These are phyloP conservation scores for Aspergillus tanneri DNA, from an alignment of 2,329 filamentous ascomycete genomes.

Conservation along the genomic window DNA sequence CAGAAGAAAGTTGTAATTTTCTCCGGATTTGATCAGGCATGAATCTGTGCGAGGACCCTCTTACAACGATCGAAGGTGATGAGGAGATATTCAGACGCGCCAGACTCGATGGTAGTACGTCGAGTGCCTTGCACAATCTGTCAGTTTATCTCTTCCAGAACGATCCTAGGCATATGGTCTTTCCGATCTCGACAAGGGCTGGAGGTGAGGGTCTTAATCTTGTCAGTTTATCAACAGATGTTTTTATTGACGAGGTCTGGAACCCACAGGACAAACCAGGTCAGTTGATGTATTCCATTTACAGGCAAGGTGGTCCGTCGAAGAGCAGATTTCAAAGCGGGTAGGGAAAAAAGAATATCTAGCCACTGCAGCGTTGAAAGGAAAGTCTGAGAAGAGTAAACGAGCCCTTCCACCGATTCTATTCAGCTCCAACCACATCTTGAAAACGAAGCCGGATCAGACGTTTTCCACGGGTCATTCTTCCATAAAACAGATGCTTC, in stretches of 20 bases:
- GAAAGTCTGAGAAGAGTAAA: no score
- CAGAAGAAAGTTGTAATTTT: conserved; percentile 56
- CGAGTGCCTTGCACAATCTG: conserved; percentile 52
- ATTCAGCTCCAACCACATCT: background rate
- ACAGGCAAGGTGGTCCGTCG: conserved; percentile 57
- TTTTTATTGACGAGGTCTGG: conserved; percentile 59
- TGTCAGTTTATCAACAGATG: conserved; percentile 54
- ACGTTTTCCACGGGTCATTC: no score
- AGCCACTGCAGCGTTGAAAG: conserved; percentile 44
- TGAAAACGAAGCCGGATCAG: no score
- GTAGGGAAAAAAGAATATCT: conserved; percentile 64
- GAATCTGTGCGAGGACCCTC: conserved; percentile 53
- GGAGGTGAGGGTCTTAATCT: conserved; percentile 58
- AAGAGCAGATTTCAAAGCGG: conserved; percentile 59
- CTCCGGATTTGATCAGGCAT: conserved; percentile 54
- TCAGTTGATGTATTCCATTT: conserved; percentile 58
- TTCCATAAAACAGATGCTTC: no score
- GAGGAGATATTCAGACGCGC: conserved; percentile 47
- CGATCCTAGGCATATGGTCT: conserved; percentile 50
- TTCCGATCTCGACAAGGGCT: conserved; percentile 57
- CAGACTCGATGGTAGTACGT: conserved; percentile 53
- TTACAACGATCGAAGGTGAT: conserved; percentile 46
- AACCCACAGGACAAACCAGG: conserved; percentile 56
- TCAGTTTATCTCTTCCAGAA: conserved; percentile 56
- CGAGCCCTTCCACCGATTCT: no score